phyloP scores from a whole-genome alignment of 1,284 basidiomycete species.

The Earliella scabrosa region DNA sequence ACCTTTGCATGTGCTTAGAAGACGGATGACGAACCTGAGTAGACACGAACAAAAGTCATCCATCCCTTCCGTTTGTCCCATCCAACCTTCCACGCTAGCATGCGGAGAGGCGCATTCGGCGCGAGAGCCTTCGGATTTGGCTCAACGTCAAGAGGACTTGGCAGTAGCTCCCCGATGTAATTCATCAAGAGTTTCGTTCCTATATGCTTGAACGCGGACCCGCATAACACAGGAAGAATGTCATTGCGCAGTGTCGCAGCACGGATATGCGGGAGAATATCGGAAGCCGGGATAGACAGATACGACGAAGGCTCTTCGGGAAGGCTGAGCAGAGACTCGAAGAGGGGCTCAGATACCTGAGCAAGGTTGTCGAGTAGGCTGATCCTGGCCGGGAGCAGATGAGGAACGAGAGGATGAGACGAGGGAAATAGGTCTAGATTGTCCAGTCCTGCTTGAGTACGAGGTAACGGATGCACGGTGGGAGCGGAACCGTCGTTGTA shows the following conservation, averaged over 20 bases:
- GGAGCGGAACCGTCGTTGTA: slow-evolving; percentile 59
- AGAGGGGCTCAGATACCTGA: slow-evolving; percentile 79
- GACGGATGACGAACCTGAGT: slow-evolving; percentile 64
- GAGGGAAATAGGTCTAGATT: slow-evolving; percentile 49
- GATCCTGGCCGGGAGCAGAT: slow-evolving; percentile 69
- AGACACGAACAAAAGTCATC: slow-evolving; percentile 91
- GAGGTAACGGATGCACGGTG: slow-evolving; percentile 56
- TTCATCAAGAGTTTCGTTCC: slow-evolving; percentile 85
- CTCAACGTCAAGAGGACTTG: slow-evolving; percentile 74
- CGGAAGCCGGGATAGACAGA: slow-evolving; percentile 51
- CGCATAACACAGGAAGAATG: slow-evolving; percentile 82
- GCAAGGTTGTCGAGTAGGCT: slow-evolving; percentile 78
- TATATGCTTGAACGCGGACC: slow-evolving; percentile 81
- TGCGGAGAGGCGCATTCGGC: slow-evolving; percentile 55
- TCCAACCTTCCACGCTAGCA: slow-evolving; percentile 88
- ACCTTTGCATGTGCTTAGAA: not conserved
- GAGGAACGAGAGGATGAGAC: slow-evolving; percentile 66
- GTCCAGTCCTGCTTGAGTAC: slow-evolving; percentile 46
- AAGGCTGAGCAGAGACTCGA: slow-evolving; percentile 69
- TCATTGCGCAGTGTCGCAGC: slow-evolving; percentile 67
- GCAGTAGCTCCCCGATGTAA: slow-evolving; percentile 81
- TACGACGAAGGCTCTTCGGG: slow-evolving; percentile 66
- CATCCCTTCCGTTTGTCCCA: slow-evolving; percentile 87
- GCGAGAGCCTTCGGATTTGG: slow-evolving; percentile 38
- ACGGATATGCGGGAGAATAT: slow-evolving; percentile 69